These are phyloP conservation scores for Neostapfia colusana DNA, from an alignment of 176 grass and related monocot genomes.

Conservation along the genomic window DNA sequence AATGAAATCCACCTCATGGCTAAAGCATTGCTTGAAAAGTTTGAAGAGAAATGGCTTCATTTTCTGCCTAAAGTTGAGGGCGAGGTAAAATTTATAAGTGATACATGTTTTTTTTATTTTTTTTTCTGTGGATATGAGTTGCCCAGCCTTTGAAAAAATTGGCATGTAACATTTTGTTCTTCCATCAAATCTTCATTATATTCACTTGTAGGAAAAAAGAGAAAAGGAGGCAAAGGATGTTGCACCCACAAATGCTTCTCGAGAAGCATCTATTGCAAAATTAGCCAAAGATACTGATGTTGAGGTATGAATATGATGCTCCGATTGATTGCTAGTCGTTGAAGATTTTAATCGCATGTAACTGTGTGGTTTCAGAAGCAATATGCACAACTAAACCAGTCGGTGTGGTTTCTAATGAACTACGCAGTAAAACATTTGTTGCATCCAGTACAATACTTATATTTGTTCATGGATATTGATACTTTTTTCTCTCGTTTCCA, in stretches of 20 bases:
- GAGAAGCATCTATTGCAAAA: constrained; percentile 60
- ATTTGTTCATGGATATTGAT: constrained; percentile 29
- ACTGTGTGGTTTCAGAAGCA: neutral
- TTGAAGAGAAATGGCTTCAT: constrained; percentile 85
- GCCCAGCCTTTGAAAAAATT: neutral
- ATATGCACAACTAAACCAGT: neutral
- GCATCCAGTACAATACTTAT: neutral
- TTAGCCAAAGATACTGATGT: constrained; percentile 77
- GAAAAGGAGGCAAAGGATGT: constrained; percentile 56
- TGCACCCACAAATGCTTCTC: constrained; percentile 40
- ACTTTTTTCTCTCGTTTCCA: constrained; percentile 21
- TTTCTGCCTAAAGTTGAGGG: constrained; percentile 81
- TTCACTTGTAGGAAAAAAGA: constrained; percentile 64
- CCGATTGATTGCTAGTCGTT: neutral
- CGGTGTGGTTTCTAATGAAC: no score
- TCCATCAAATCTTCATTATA: constrained; percentile 21
- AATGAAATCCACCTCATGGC: constrained; percentile 72
- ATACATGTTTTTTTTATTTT: neutral
- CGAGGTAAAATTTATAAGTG: constrained; percentile 51
- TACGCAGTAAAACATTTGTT: constrained; percentile 10
- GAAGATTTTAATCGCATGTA: neutral
- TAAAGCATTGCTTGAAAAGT: constrained; percentile 75
- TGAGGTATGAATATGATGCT: constrained; percentile 61
- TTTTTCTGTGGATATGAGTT: neutral
- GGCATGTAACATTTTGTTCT: constrained; percentile 24